Conservation (phyloP, 2,329 filamentous ascomycete species). For the Domatiomyces globalis region DNA sequence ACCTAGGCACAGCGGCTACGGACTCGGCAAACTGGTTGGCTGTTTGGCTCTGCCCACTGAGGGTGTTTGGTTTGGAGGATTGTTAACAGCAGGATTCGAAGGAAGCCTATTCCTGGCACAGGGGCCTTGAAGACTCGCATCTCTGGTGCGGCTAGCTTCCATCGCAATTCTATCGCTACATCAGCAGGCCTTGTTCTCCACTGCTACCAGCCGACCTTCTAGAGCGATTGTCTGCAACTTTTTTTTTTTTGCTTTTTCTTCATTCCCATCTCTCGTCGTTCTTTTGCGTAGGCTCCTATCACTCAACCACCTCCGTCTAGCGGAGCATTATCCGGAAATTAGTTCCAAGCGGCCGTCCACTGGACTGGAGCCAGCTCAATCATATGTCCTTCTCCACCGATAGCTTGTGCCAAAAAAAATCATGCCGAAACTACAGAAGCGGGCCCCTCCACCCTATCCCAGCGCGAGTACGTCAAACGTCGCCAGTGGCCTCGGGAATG, state of each 20-base stretch:
- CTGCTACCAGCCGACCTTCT: too few relatives aligned
- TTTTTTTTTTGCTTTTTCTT: background rate
- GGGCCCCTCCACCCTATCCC: conserved; percentile 4
- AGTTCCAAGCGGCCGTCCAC: background rate
- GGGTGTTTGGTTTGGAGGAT: too few relatives aligned
- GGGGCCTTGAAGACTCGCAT: too few relatives aligned
- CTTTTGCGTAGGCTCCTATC: background rate
- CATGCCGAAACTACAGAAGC: conserved; percentile 15
- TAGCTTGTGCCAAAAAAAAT: background rate
- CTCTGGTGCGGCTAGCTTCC: too few relatives aligned
- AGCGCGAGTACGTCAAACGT: conserved; percentile 5
- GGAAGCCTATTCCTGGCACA: too few relatives aligned
- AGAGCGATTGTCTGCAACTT: background rate
- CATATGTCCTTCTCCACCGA: background rate
- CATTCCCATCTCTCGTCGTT: background rate
- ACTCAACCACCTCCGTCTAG: background rate
- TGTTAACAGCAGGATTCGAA: too few relatives aligned
- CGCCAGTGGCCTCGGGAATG: conserved; percentile 2
- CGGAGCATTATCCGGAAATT: background rate
- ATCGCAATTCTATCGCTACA: background rate
- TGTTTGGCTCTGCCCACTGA: too few relatives aligned
- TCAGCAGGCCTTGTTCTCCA: background rate
- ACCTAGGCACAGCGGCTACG: too few relatives aligned
- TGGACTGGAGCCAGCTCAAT: background rate
- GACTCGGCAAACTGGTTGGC: too few relatives aligned